Evolutionary conservation across 257 asterid genomes (phyloP).

Genomic region (Nicotiana obtusifolia): DNA sequence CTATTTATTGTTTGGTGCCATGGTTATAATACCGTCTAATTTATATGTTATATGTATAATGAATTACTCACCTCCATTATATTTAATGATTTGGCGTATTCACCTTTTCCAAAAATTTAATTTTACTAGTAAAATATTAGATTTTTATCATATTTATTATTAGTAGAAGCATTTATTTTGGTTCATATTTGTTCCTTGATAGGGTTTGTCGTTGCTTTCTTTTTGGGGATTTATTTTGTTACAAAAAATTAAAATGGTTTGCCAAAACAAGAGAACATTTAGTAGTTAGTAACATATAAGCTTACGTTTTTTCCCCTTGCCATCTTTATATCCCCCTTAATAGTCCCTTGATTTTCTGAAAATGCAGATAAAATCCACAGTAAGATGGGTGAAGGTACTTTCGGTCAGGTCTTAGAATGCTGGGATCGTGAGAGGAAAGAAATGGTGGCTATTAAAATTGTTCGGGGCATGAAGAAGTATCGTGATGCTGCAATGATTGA

Average conservation of each 20-base stretch:
- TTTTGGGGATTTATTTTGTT: neutral
- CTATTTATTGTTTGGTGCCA: conserved; percentile 3
- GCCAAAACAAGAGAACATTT: neutral
- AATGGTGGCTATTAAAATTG: conserved; percentile 86
- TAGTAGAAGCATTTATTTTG: neutral
- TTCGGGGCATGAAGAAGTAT: conserved; percentile 74
- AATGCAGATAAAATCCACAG: conserved; percentile 75
- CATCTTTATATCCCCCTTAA: neutral
- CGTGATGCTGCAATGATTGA: conserved; percentile 93
- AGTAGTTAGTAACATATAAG: too few relatives aligned
- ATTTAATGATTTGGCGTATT: neutral
- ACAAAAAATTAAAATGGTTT: neutral
- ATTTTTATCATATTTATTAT: neutral
- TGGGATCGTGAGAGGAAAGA: conserved; percentile 82
- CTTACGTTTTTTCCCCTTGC: neutral
- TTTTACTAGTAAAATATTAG: neutral
- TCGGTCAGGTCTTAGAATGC: conserved; percentile 93
- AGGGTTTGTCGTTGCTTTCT: neutral
- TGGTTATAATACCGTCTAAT: neutral
- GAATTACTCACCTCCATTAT: neutral
- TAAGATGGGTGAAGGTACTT: conserved; percentile 99
- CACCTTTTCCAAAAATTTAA: neutral
- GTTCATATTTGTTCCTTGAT: neutral
- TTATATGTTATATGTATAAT: neutral
- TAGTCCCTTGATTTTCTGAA: neutral